Evolutionary conservation across 2,329 filamentous ascomycete genomes (phyloP).

Genomic region (Pseudocercospora eumusae): DNA sequence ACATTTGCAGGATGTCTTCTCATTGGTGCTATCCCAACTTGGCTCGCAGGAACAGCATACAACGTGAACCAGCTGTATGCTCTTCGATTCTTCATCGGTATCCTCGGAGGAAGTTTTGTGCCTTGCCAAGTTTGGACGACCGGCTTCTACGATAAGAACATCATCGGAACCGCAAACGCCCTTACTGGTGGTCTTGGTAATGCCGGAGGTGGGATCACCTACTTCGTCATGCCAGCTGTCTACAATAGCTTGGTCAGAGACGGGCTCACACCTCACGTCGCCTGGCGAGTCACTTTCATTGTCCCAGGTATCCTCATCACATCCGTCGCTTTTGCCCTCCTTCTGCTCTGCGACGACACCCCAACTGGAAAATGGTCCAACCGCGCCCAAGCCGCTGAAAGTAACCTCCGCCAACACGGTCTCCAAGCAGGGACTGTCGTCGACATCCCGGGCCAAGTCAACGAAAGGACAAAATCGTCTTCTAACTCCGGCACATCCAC

Average conservation of each 20-base stretch:
- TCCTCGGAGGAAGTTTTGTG: constrained; percentile 76
- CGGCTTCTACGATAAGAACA: constrained; percentile 88
- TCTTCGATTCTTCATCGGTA: constrained; percentile 77
- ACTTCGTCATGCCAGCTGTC: constrained; percentile 90
- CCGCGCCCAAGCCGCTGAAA: constrained; percentile 60
- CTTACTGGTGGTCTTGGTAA: constrained; percentile 84
- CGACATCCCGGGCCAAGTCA: constrained; percentile 53
- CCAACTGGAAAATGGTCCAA: constrained; percentile 79
- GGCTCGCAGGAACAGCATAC: constrained; percentile 74
- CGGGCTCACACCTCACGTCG: constrained; percentile 55
- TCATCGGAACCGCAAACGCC: constrained; percentile 86
- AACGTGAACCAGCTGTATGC: constrained; percentile 67
- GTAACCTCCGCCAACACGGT: constrained; percentile 54
- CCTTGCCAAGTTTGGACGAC: constrained; percentile 92
- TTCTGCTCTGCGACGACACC: constrained; percentile 65
- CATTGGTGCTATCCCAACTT: constrained; percentile 75
- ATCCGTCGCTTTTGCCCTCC: constrained; percentile 19
- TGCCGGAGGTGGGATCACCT: constrained; percentile 84
- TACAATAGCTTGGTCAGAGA: constrained; percentile 49
- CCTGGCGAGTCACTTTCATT: constrained; percentile 83
- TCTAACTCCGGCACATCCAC: constrained; percentile 36
- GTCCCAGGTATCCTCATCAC: constrained; percentile 59
- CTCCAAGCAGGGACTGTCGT: constrained; percentile 50
- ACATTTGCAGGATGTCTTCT: constrained; percentile 80
- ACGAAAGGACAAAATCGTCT: constrained; percentile 42